These are phyloP conservation scores for Leishmania tarentolae DNA, from an alignment of 208 protist species.

Conservation along the genomic window DNA sequence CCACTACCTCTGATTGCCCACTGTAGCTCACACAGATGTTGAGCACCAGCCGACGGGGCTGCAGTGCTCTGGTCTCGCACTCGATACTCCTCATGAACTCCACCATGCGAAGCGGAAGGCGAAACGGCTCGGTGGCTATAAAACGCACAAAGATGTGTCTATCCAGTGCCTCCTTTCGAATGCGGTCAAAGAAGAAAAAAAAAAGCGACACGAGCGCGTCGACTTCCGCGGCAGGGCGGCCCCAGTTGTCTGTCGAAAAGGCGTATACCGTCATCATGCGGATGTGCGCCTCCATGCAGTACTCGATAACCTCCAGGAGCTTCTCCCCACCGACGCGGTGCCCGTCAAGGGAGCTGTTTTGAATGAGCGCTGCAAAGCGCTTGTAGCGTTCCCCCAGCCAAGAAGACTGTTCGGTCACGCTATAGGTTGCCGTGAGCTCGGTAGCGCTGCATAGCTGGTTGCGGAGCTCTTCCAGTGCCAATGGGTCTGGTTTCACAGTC, in stretches of 20 bases:
- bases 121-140: conserved; percentile 61
- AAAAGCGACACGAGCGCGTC: conserved; percentile 87
- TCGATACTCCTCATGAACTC: conserved; percentile 76
- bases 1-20: conserved; percentile 70
- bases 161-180: conserved; percentile 48
- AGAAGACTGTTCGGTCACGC: background rate
- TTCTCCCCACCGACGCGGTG: conserved; percentile 84
- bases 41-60: conserved; percentile 60
- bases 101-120: conserved; percentile 53
- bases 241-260: conserved; percentile 92
- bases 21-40: conserved; percentile 93
- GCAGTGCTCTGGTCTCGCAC: conserved; percentile 47
- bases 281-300: conserved; percentile 69
- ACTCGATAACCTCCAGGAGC: conserved; percentile 70
- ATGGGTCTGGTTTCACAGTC: conserved; percentile 11
- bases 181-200: conserved; percentile 79
- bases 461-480: conserved; percentile 15
- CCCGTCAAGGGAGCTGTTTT: conserved; percentile 66
- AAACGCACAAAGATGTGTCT: conserved; percentile 89
- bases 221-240: conserved; percentile 66
- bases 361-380: conserved; percentile 45
- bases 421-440: background rate
- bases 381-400: conserved; percentile 30
- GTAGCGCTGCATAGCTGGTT: conserved; percentile 20
- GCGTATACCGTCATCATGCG: conserved; percentile 89